phyloP scores from a whole-genome alignment of 441 rosid genomes.

The Jatropha multifida region DNA sequence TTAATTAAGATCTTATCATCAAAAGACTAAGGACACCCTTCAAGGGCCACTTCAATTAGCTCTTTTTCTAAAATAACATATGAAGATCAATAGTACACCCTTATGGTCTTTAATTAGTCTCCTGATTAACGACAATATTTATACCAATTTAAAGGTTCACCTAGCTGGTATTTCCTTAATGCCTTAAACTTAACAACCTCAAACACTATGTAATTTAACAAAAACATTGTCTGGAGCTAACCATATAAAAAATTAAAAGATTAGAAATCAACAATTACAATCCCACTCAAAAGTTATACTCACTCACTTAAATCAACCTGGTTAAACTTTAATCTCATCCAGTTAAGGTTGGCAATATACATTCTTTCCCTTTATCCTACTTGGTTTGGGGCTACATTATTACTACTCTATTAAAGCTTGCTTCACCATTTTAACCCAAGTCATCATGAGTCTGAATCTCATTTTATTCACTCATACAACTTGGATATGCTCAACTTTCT shows the following conservation, averaged over 20 bases:
- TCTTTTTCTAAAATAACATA: not conserved
- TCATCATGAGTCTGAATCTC: not conserved
- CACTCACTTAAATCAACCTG: not conserved
- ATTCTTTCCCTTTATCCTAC: constrained; percentile 2
- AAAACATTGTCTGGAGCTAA: not conserved
- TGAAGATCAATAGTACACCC: not conserved
- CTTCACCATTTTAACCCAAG: not conserved
- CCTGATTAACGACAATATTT: not conserved
- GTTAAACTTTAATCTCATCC: not conserved
- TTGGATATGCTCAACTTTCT: not conserved
- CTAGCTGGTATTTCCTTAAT: not conserved
- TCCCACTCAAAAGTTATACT: no score
- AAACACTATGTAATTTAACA: not conserved
- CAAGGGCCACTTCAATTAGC: not conserved
- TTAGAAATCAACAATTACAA: no score
- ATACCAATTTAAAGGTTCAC: not conserved
- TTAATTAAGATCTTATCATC: not conserved
- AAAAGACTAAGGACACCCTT: not conserved
- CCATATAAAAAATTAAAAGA: not conserved
- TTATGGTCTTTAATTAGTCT: not conserved
- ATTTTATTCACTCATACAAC: not conserved
- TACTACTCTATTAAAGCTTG: not conserved
- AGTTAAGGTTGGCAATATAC: not conserved
- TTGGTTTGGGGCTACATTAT: not conserved
- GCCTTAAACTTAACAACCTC: not conserved